These are phyloP conservation scores for Carpinus fangiana DNA, from an alignment of 306 rosid genomes.

Conservation along the genomic window DNA sequence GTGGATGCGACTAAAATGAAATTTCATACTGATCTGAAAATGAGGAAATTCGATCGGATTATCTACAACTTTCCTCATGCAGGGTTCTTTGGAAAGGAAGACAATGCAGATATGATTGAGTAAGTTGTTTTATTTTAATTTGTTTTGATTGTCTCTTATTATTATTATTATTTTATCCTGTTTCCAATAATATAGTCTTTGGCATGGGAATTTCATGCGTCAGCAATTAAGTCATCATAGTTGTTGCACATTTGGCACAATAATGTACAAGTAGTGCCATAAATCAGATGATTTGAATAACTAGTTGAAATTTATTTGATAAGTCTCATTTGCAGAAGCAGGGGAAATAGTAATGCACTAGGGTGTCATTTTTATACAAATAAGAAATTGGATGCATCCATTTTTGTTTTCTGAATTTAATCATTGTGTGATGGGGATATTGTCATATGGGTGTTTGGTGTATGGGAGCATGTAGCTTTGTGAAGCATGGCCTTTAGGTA, in stretches of 20 bases:
- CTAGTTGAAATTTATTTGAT: not conserved
- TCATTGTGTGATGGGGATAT: not conserved
- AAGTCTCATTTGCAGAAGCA: not conserved
- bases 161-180: not conserved
- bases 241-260: not conserved
- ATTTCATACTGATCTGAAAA: constrained; percentile 28
- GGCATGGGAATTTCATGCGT: not conserved
- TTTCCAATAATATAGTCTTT: not conserved
- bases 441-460: not conserved
- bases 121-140: constrained; percentile 31
- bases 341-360: not conserved
- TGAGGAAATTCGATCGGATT: constrained; percentile 52
- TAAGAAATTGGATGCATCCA: not conserved
- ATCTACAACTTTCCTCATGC: constrained; percentile 72
- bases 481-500: not conserved
- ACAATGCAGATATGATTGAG: constrained; percentile 22
- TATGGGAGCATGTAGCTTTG: not conserved
- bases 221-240: not conserved
- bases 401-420: not conserved
- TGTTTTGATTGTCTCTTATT: constrained; percentile 5
- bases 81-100: constrained; percentile 49
- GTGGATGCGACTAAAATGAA: constrained; percentile 65
- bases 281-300: not conserved
- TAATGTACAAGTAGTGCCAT: not conserved
- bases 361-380: not conserved